These are phyloP conservation scores for Phtheirospermum japonicum DNA, from an alignment of 257 asterid genomes.

Conservation along the genomic window DNA sequence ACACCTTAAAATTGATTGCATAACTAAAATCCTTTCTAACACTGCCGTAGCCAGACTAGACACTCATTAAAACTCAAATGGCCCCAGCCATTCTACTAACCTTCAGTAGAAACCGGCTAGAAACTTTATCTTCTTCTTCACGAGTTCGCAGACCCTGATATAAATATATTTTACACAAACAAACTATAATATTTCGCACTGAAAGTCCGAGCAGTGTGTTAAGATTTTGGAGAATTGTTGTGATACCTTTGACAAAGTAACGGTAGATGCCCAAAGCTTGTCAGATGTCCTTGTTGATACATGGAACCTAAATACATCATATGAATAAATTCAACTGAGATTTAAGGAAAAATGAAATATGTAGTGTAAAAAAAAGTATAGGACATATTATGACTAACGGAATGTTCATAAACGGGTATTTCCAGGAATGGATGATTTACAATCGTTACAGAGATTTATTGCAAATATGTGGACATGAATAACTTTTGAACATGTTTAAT, in stretches of 20 bases:
- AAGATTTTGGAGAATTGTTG: constrained; percentile 17
- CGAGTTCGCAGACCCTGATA: constrained; percentile 85
- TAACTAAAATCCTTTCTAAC: not conserved
- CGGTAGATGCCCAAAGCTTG: constrained; percentile 60
- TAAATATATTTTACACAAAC: constrained; percentile 9
- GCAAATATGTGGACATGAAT: constrained; percentile 6
- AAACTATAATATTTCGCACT: constrained; percentile 11
- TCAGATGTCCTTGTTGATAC: constrained; percentile 84
- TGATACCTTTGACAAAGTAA: constrained; percentile 80
- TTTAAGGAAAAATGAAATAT: not conserved
- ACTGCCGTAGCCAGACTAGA: not conserved
- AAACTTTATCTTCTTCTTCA: constrained; percentile 84
- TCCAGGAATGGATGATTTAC: constrained; percentile 4
- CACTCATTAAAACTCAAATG: not conserved
- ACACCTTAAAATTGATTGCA: not conserved
- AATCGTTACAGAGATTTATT: not conserved
- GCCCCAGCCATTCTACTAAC: constrained; percentile 30
- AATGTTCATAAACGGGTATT: not conserved
- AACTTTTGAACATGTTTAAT: constrained; percentile 1
- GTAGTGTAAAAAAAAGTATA: not conserved
- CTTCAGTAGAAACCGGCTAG: constrained; percentile 84
- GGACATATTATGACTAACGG: constrained; percentile 7
- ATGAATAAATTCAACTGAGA: constrained; percentile 20
- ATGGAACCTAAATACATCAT: constrained; percentile 53
- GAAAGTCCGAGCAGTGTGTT: constrained; percentile 21